These are phyloP conservation scores for Prunus dulcis DNA, from an alignment of 306 rosid species.

Conservation along the genomic window DNA sequence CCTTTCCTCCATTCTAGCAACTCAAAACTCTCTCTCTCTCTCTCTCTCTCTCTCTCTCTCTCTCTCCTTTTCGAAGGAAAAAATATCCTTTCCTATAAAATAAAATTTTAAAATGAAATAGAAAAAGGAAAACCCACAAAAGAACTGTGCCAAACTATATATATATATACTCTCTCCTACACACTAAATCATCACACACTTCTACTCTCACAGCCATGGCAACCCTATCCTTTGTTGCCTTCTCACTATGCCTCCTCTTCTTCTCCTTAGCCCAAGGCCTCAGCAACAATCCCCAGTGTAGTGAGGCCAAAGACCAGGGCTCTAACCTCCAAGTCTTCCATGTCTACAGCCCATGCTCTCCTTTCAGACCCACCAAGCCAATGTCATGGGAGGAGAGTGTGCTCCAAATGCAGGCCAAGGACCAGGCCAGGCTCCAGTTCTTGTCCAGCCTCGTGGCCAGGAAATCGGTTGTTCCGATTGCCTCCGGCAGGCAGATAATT, in stretches of 20 bases:
- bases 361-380: conserved; percentile 53
- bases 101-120: neutral
- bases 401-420: conserved; percentile 49
- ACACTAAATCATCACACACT: conserved; percentile 11
- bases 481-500: conserved; percentile 72
- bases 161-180: conserved; percentile 21
- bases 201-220: conserved; percentile 37
- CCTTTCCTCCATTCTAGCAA: conserved; percentile 2
- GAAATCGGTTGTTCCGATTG: conserved; percentile 68
- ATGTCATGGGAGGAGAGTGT: conserved; percentile 79
- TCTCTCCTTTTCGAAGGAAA: neutral
- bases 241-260: conserved; percentile 17
- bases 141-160: conserved; percentile 4
- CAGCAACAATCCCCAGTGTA: conserved; percentile 37
- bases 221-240: conserved; percentile 8
- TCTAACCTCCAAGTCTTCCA: conserved; percentile 73
- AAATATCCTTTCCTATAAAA: neutral
- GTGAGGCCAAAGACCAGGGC: conserved; percentile 36
- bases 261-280: conserved; percentile 34
- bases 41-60: no score
- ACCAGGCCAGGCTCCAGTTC: conserved; percentile 58
- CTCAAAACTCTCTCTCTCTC: neutral
- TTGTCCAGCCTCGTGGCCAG: conserved; percentile 47
- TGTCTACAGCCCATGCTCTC: conserved; percentile 66
- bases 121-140: neutral